Conservation (phyloP, 441 rosid genomes). For the Macaranga tanarius region DNA sequence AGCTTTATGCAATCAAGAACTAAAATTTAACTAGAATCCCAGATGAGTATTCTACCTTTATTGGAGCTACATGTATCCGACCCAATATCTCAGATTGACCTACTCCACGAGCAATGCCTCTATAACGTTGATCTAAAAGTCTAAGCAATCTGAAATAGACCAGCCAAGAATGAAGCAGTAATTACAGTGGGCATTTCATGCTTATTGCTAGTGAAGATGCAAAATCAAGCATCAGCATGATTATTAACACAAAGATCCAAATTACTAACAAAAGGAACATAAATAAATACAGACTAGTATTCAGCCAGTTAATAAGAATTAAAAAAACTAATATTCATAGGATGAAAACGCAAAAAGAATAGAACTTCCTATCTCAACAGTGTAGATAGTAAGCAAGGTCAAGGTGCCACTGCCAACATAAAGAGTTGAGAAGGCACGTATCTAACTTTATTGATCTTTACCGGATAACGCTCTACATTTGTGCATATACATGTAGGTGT, state of each 20-base stretch:
- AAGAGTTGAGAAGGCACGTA: neutral
- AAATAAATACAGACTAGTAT: neutral
- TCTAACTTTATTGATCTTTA: neutral
- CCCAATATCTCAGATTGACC: slow-evolving; percentile 98
- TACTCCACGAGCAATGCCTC: slow-evolving; percentile 97
- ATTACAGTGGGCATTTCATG: neutral
- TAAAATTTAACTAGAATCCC: neutral
- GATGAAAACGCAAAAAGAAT: neutral
- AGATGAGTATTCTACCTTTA: slow-evolving; percentile 55
- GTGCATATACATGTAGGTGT: neutral
- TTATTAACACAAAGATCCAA: neutral
- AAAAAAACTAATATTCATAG: too few relatives aligned
- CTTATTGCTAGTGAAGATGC: neutral
- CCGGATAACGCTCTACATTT: neutral
- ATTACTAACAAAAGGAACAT: slow-evolving; percentile 1
- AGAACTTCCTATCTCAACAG: neutral
- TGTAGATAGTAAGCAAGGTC: neutral
- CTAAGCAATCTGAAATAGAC: slow-evolving; percentile 64
- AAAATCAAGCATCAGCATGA: neutral
- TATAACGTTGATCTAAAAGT: slow-evolving; percentile 86
- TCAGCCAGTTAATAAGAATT: neutral
- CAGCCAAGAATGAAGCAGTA: slow-evolving; percentile 17
- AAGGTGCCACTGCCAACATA: neutral
- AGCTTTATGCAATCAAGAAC: neutral
- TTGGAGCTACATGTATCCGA: slow-evolving; percentile 94